Base-by-base conservation (phyloP, 768 basidiomycete species). In the Kwoniella botswanensis region DNA sequence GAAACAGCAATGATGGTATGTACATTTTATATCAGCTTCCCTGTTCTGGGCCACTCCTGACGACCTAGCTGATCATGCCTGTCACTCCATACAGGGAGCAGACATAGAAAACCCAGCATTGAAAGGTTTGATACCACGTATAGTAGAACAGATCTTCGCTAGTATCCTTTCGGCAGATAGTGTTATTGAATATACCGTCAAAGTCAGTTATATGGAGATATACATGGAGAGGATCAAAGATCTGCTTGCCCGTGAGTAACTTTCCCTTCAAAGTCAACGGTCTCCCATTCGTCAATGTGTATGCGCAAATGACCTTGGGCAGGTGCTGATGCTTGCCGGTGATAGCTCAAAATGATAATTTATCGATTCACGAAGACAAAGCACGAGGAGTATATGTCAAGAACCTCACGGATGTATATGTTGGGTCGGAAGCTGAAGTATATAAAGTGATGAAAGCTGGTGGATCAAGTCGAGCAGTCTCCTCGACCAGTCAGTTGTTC, bases 151-250 rank as follows among this genome's bases (percentile, higher is more conserved):
- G 84, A 97, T 99, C 82, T 99, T 99, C 84, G 92, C 94, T 74
- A 94, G 94, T 61, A 99, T 99, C 82, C 91, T 97, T 68, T 90
- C 94, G 79, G 96, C 94, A 66, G 96, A 98, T 76, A 88, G 92
- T 44, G 93, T 93, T 83, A 86, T 99, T 68, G 97, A 99, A 84
- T 99, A 99, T 84, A 90, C 98, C 74, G 97, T 99, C 83, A 99
- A 99, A 85, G 97, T 98, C 63, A 97, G 94, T 44, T 99, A 98
- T 84, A 98, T 99, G 96, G 97, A 99, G 86, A 98, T 99, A 70
- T 99, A 99, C 84, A 88, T 98, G 71, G 97, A 99, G 85, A 89
- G 91, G 72, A 93, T 99, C 75, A 88, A 95, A 63, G 97, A 99
- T 87, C 85, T 99, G 66, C 88, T 99, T 65, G 91, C 94, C 71